Conservation (phyloP, 2,329 filamentous ascomycete species). For the Fusarium robinianum region DNA sequence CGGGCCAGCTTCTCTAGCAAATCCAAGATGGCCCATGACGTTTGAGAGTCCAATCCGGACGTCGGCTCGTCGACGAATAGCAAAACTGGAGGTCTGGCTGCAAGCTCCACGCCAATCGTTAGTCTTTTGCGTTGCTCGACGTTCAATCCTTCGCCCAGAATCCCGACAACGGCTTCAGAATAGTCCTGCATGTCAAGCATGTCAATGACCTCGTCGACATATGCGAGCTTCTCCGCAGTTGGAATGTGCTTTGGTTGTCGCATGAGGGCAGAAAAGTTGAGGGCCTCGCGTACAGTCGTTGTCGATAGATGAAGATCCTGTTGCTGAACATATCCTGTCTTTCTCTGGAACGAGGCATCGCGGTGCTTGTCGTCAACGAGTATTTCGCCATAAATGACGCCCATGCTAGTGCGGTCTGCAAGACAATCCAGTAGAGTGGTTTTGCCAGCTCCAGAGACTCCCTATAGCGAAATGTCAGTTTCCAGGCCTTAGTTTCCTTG, state of each 20-base stretch:
- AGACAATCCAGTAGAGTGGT: conserved; percentile 84
- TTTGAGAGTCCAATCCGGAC: conserved; percentile 62
- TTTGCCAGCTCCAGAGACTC: conserved; percentile 81
- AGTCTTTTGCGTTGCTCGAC: conserved; percentile 63
- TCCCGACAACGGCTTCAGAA: conserved; percentile 64
- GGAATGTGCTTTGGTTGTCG: conserved; percentile 73
- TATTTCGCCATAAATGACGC: conserved; percentile 82
- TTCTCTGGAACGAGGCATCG: conserved; percentile 80
- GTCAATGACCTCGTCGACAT: conserved; percentile 77
- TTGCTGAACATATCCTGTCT: conserved; percentile 86
- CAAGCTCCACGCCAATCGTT: conserved; percentile 61
- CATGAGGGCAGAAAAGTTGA: conserved; percentile 81
- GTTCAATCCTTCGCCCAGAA: conserved; percentile 61
- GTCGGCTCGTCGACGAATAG: conserved; percentile 64
- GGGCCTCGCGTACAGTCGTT: conserved; percentile 79
- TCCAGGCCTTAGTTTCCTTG: rapidly evolving
- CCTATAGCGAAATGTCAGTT: conserved; percentile 10
- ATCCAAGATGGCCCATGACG: conserved; percentile 61
- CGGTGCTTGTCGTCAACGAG: conserved; percentile 63
- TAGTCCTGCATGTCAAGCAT: conserved; percentile 67
- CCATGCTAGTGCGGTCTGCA: conserved; percentile 81
- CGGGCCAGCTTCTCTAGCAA: conserved; percentile 62
- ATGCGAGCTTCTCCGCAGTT: conserved; percentile 73
- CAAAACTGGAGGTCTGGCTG: conserved; percentile 57
- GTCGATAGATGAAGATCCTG: conserved; percentile 84